Evolutionary conservation across 164 flowering plant species (phyloP), one percentile per base, ranked within the genome.

Genomic region (Buxus sempervirens): DNA sequence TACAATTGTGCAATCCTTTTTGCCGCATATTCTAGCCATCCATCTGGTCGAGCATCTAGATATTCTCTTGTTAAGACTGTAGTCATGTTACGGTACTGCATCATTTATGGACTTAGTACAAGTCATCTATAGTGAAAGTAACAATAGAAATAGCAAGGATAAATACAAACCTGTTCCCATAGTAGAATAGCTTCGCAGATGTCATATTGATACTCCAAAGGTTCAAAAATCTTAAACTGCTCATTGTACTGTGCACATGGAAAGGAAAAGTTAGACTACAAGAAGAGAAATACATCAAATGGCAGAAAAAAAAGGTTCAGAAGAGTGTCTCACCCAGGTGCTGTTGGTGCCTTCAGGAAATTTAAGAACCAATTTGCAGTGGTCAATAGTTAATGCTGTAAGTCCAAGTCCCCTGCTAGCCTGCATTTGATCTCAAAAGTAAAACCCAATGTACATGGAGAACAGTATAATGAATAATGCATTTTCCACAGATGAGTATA

Each of bases 81-180:
- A 26, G 98, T 96, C 93, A 93, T 93, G 84, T 96, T 96, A 62
- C 97, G 98, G 64, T 96, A 93, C 99, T 96, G 92, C 83, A 86
- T 64, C 62, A 38, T 54, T 62, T 38, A 69, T 65, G 23, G 69
- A 55, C 51, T 75, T 51, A 79, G 82, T 70, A 54, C 45, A 68
- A 15, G 60, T 9, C 9, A 69, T 70, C 32, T 57, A 58, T 62
- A 25, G 32, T 54, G 26, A 49, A 42, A n/a, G 23, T 15, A 57
- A 64, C 42, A 54, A 68, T 13, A 15, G 12, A 60, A 55, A 65
- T 16, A 63, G 12, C 38, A 21, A 58, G 54, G 38, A 66, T 51
- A 28, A 60, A 58, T 3, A 32, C 38, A 32, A 74, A 89, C 99
- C 95, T 96, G 97, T 76, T 96, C 99, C 99, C 99, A 96, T 60